Evolutionary conservation across 768 basidiomycete species (phyloP).

Genomic region (Kwoniella sp.): DNA sequence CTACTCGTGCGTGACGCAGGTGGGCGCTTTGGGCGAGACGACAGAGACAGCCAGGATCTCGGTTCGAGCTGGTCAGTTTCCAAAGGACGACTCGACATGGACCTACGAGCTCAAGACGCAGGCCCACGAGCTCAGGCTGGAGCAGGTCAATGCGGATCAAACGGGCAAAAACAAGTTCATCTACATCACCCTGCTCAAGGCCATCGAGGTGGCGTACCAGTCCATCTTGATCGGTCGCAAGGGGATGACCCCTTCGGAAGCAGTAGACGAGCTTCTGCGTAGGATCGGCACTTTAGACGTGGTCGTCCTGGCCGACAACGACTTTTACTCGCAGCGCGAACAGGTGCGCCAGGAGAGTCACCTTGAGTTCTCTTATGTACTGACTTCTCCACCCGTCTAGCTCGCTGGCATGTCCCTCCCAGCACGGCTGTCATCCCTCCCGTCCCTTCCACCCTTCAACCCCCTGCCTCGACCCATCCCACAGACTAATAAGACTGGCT

Average conservation of each 20-base stretch:
- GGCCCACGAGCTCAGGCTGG: not conserved
- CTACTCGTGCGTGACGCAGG: slow-evolving; percentile 64
- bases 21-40: not conserved
- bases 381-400: slow-evolving; percentile 51
- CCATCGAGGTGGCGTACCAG: slow-evolving; percentile 60
- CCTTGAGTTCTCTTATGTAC: not conserved
- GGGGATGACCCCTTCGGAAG: not conserved
- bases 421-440: slow-evolving; percentile 62
- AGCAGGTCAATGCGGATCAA: slow-evolving; percentile 10
- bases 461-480: slow-evolving; percentile 64
- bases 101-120: slow-evolving; percentile 56
- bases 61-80: slow-evolving; percentile 87
- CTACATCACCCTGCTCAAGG: slow-evolving; percentile 76
- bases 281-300: slow-evolving; percentile 57
- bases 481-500: slow-evolving; percentile 94
- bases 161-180: slow-evolving; percentile 74
- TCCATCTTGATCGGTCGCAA: not conserved
- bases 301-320: slow-evolving; percentile 85
- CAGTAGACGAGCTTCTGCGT: slow-evolving; percentile 14
- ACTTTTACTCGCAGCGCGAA: slow-evolving; percentile 91
- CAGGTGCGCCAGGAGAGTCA: slow-evolving; percentile 56
- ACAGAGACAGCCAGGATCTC: slow-evolving; percentile 53
- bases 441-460: slow-evolving; percentile 69
- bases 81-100: slow-evolving; percentile 64
- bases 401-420: slow-evolving; percentile 63